Percentiles rank a stretch among this genome's conserved stretches.
phyloP scores from a whole-genome alignment of 2,329 filamentous ascomycete species.

The Ciborinia camelliae region DNA sequence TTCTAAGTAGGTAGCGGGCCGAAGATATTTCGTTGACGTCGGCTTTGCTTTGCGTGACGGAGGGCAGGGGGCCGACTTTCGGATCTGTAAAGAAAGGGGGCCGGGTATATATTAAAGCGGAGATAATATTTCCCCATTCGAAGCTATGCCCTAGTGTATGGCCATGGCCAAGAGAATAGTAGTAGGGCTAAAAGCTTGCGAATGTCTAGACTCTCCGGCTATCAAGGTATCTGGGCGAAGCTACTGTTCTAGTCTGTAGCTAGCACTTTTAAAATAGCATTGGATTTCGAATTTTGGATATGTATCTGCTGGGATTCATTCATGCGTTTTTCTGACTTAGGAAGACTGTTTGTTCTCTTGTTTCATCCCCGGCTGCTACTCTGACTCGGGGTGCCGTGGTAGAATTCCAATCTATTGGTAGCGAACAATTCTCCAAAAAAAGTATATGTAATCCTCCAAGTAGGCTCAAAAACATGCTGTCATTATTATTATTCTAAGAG shows the following conservation, averaged over 20 bases:
- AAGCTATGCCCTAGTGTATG: neutral
- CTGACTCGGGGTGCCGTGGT: neutral
- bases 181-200: neutral
- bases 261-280: neutral
- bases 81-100: slow-evolving; percentile 6
- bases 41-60: neutral
- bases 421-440: neutral
- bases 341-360: neutral
- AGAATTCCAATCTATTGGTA: neutral
- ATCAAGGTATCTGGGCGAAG: no score
- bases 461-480: no score
- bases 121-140: neutral
- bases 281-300: neutral
- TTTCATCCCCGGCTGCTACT: neutral
- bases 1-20: no score
- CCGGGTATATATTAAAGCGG: neutral
- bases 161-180: no score
- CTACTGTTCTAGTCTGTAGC: neutral
- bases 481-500: no score
- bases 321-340: neutral
- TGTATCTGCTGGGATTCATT: neutral
- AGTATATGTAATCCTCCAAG: slow-evolving; percentile 1
- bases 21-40: neutral
- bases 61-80: neutral
- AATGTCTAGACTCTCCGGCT: neutral